These are phyloP conservation scores for Phaeolepiota aurea DNA, from an alignment of 768 basidiomycete species.

Conservation along the genomic window DNA sequence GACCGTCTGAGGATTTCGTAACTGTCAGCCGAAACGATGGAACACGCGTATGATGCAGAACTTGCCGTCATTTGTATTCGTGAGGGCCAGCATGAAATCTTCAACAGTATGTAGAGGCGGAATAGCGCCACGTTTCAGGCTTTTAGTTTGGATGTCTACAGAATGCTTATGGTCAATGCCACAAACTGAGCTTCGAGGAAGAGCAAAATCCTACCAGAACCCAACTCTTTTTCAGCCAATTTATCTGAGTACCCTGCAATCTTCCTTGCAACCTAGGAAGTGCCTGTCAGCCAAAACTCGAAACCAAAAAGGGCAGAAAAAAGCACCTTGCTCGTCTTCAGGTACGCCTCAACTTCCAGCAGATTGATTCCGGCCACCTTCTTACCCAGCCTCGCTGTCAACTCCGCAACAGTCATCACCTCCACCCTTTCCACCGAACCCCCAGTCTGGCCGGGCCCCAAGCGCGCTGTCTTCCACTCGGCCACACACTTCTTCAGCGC, in stretches of 20 bases:
- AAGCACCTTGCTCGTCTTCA: conserved; percentile 74
- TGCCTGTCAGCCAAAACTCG: too few relatives aligned
- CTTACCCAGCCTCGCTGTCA: conserved; percentile 58
- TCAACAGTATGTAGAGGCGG: conserved; percentile 80
- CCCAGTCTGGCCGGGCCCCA: conserved; percentile 11
- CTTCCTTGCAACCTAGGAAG: conserved; percentile 60
- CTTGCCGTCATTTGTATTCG: conserved; percentile 65
- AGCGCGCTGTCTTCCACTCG: conserved; percentile 39
- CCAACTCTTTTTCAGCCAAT: conserved; percentile 37
- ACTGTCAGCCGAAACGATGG: conserved; percentile 1
- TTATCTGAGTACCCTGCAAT: conserved; percentile 81
- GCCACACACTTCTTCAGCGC: conserved; percentile 52
- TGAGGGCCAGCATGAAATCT: conserved; percentile 69
- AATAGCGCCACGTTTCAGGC: conserved; percentile 32
- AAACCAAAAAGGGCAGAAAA: too few relatives aligned
- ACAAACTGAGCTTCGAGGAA: too few relatives aligned
- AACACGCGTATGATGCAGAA: not conserved
- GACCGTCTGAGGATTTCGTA: conserved; percentile 48
- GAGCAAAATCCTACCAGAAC: too few relatives aligned
- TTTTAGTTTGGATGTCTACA: too few relatives aligned
- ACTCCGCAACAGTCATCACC: conserved; percentile 60
- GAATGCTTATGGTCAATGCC: too few relatives aligned
- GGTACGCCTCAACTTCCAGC: conserved; percentile 73
- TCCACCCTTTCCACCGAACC: conserved; percentile 27
- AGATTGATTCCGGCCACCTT: conserved; percentile 74